These are phyloP conservation scores for Cyclotella distinguenda DNA, from an alignment of 108 stramenopile genomes.

Conservation along the genomic window DNA sequence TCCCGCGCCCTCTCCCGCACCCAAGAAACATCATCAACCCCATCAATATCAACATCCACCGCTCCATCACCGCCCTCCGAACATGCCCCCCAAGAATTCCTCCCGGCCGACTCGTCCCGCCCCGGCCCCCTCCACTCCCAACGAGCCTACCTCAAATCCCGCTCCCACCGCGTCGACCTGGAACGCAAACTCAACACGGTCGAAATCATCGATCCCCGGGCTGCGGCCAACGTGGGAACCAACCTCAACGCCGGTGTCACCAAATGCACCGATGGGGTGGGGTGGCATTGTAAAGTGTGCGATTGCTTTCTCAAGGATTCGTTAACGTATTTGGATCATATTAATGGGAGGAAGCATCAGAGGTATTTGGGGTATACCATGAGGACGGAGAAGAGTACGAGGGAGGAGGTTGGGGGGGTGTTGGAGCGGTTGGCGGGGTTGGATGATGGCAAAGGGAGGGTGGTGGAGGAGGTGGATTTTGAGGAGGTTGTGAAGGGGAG, in stretches of 20 bases:
- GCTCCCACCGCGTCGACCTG: conserved; percentile 71
- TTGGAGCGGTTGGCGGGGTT: conserved; percentile 49
- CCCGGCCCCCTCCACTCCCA: conserved; percentile 83
- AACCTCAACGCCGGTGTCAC: conserved; percentile 46
- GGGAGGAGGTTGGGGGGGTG: conserved; percentile 61
- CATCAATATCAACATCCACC: too few species aligned
- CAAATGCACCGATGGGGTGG: conserved; percentile 71
- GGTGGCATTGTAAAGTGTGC: conserved; percentile 96
- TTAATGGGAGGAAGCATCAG: conserved; percentile 96
- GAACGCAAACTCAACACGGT: conserved; percentile 84
- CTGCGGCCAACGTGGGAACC: conserved; percentile 45
- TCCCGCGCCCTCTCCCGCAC: conserved; percentile 74
- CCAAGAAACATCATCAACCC: too few species aligned
- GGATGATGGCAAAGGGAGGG: conserved; percentile 20
- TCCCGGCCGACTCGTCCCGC: conserved; percentile 71
- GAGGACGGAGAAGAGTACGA: conserved; percentile 90
- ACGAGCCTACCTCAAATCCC: conserved; percentile 90
- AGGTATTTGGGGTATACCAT: conserved; percentile 91
- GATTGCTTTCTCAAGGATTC: conserved; percentile 94
- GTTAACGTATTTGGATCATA: conserved; percentile 93
- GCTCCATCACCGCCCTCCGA: too few species aligned
- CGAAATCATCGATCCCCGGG: conserved; percentile 82
- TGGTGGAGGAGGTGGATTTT: conserved; percentile 31
- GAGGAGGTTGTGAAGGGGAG: conserved; percentile 69
- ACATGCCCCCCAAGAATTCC: conserved; percentile 82